phyloP scores from a whole-genome alignment of 306 rosid genomes.

The Hippophae gyantsensis region DNA sequence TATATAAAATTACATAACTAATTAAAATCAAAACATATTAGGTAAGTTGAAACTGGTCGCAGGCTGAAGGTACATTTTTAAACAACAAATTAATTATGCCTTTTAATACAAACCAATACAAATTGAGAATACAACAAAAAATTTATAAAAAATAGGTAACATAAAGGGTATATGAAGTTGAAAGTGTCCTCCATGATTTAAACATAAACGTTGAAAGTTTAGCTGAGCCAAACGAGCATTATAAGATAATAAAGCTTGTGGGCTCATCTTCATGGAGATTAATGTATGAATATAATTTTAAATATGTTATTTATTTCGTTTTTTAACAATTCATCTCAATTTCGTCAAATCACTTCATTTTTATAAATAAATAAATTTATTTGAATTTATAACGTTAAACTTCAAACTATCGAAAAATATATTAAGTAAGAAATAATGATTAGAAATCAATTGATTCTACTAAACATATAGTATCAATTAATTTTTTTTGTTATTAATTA shows the following conservation, averaged over 20 bases:
- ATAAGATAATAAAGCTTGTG: constrained; percentile 2
- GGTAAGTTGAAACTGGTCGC: background rate
- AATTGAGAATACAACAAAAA: background rate
- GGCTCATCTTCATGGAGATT: background rate
- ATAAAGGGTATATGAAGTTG: background rate
- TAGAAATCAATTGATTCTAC: no score
- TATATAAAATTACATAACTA: no score
- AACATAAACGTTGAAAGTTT: constrained; percentile 12
- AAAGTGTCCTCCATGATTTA: constrained; percentile 15
- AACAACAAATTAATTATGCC: background rate
- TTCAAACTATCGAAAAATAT: no score
- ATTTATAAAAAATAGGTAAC: background rate
- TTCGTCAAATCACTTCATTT: no score
- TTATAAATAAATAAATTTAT: no score
- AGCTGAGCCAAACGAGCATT: constrained; percentile 3
- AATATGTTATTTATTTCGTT: no score
- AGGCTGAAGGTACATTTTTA: background rate
- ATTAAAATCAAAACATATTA: background rate
- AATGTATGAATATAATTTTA: background rate
- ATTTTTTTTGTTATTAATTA: no score
- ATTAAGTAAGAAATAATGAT: no score
- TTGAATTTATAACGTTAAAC: no score
- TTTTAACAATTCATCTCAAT: no score
- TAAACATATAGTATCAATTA: no score
- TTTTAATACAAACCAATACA: background rate